Evolutionary conservation across 805 yeast genomes (phyloP), one percentile per base, ranked within the genome.

Genomic region (Yamadazyma tumulicola): DNA sequence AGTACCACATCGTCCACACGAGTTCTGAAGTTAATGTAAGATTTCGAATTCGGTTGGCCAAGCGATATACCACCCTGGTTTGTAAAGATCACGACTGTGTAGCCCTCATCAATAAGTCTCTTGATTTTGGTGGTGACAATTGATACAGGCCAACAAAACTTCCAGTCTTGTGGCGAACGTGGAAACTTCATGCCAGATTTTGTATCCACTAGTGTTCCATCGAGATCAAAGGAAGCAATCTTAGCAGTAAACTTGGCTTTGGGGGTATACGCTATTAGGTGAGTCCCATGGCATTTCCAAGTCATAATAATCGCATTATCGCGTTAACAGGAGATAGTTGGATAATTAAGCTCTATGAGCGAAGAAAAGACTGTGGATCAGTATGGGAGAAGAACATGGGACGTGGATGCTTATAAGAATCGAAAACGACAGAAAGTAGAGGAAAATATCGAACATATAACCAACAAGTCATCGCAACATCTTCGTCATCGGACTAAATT

Each of bases 221-320:
- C 98, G 32, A 91, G 64, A 55, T 91, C 97, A 57, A 89, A 91
- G 0, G 84, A 83, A 2, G 86, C 86, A 1, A 83, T 48, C 26
- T 66, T 67, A 2, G 62, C 38, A 3, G 38, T 32, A 4, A n/a
- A 27, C 5, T 32, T 18, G 2, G 20, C 12, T 11, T 29, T 23
- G 10, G 47, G 42, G 6, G 38, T 28, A 18, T 43, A 37, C 17
- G 64, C 59, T n/a, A 75, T 64, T 30, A 74, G 41, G 40, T 72
- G 68, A 1, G 75, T 70, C 1, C 70, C 62, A 2, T 57, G 46
- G 5, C 55, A 30, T 49, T 45, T 51, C 44, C 47, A 40, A 9
- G 35, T 28, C 26, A 33, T 29, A 8, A 12, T 26, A 12, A 6
- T 12, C 14, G n/a, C 8, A 12, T 8, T 8, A 8, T 11, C 23